Base-by-base conservation (phyloP, 345 rosid species). In the Eucalyptus caleyi region DNA sequence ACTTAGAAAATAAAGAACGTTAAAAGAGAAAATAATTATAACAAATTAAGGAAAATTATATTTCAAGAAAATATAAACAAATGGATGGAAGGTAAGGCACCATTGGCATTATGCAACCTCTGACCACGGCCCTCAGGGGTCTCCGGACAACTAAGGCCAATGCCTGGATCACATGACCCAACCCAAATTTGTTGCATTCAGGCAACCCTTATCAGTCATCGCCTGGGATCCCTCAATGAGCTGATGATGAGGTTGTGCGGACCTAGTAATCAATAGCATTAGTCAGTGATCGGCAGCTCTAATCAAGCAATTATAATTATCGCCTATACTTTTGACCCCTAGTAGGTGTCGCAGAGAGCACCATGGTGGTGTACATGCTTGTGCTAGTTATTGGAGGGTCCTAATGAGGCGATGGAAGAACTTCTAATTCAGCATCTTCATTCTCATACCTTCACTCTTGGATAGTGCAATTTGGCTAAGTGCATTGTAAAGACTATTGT, bases 151-250 rank as follows among this genome's bases (percentile, higher is more conserved):
- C 37, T 21, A 34, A 34, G 44, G 42, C 2, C 9, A 34, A 21
- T 37, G 82, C 7, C 0, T 3, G 0, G 26, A 2, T 72, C 23
- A 8, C 14, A 5, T 37, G 8, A 37, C 15, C 45, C 13, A 11
- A 5, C 4, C 45, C 26, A 72, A 34, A 19, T 72, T 6, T 72
- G 2, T 2, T 18, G 14, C 13, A 10, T 18, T 34, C 11, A n/a
- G 77, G 37, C 77, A 0, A 4, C 2, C 37, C 5, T 0, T 4
- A 6, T 9, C 6, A 1, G 0, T 14, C 77, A 0, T n/a, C 11
- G 1, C 37, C 2, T 2, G 40, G 11, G 80, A 34, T 32, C 40
- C 11, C 11, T 5, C 2, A 7, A 69, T 1, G 6, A 67, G 80
- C 80, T 1, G 0, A 1, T 5, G 40, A 65, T 8, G 6, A 0